Evolutionary conservation across 2,329 filamentous ascomycete species (phyloP), one percentile per base, ranked within the genome.

Genomic region (Exophiala aquamarina): DNA sequence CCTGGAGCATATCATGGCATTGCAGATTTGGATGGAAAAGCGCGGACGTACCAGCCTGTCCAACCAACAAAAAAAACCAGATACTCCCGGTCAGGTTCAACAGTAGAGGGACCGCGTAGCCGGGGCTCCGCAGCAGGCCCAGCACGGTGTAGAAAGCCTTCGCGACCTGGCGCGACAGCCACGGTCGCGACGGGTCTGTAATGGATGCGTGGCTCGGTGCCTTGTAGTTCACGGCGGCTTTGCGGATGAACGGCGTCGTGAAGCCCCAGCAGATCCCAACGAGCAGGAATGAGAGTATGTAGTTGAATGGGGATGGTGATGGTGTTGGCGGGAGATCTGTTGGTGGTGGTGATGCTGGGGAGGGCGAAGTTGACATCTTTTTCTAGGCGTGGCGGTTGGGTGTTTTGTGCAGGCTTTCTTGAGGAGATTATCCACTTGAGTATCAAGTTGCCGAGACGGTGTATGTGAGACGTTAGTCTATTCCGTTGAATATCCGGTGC

Each of bases 1-100:
- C n/a, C n/a, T 14, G 46, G 14, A 28, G 37, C 9, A 1, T 26
- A 34, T 11, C 21, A 15, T 13, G 34, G 17, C 15, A 20, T 8
- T 39, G 21, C 14, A 17, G n/a, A 14, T 8, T 36, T 18, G 11
- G 33, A 29, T 38, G 6, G 46, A 51, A 17, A 26, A 29, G 44
- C 19, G 32, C 49, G 56, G 49, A 78, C 86, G 59, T 69, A 94
- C 90, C 90, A 61, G 91, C 91, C 66, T 93, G 82, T 5, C 92
- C 92, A 69, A 97, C 92, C 56, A 97, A 74, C 58, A 97, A 70
- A 61, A 97, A 97, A 70, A 97, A 97, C 92, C 92, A 97, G 45
- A 96, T 78, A 63, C 89, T 95, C 21, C 92, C 92, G 2, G 92
- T 95, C 43, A 97, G 71, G 65, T 97, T 97, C 49, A 95, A 70